Base-by-base conservation (phyloP, 176 grass and related monocot species). In the Oryza australiensis region DNA sequence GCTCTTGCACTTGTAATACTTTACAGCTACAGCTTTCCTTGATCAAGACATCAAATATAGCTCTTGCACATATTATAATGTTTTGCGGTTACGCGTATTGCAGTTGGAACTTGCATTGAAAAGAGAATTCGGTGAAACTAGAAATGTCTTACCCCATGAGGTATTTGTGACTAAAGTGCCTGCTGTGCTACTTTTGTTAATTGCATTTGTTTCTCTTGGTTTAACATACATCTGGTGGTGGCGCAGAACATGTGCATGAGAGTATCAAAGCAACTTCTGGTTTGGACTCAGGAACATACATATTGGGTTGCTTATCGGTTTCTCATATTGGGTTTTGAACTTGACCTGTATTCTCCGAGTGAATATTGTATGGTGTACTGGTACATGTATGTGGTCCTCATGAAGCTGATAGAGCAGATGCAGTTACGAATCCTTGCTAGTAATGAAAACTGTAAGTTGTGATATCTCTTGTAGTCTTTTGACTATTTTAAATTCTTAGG, bases 311-410 rank as follows among this genome's bases (percentile, higher is more conserved):
- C 96, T 79, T 93, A 85, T 79, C 89, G 96, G 78, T 99, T 99
- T 86, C 90, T 99, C 64, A 92, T 80, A 60, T 81, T 99, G 80
- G 96, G 93, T 42, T 99, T 99, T 68, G 96, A 99, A 73, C 89
- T 99, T 68, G 93, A 99, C 20, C 88, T 99, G 14, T 99, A 99
- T 89, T 89, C 87, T 74, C 85, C 91, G 1, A 53, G 83, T 27
- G 93, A 99, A 75, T 98, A 93, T 26, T 95, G 89, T 82, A 99
- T 99, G 96, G 96, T 99, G 30, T 99, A 99, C 80, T 99, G 96
- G 96, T 99, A 93, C 70, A 95, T 95, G 96, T 94, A 90, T 57
- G 86, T 93, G 30, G 66, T 91, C 57, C 86, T 95, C 33, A 86
- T 89, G 55, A 94, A 93, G 85, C 85, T 93, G 74, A 71, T 91